phyloP scores from a whole-genome alignment of 441 rosid genomes.

The Lagerstroemia fauriei region DNA sequence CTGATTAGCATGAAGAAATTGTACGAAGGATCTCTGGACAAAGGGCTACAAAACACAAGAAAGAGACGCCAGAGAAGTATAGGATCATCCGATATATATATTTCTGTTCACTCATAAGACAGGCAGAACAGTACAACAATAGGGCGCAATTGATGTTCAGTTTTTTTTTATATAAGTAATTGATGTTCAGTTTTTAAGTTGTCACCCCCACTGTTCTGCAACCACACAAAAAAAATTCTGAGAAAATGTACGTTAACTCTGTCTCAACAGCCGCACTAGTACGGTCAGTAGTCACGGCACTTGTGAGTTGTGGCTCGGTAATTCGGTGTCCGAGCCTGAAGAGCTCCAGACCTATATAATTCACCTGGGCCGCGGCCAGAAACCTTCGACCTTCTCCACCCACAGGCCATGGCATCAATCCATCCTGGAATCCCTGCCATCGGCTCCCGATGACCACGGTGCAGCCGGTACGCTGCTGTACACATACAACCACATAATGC shows the following conservation, averaged over 20 bases:
- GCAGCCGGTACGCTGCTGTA: slow-evolving; percentile 33
- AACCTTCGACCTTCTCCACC: slow-evolving; percentile 36
- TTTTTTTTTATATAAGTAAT: no score
- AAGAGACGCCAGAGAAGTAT: background rate
- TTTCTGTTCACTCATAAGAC: no score
- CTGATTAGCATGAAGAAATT: background rate
- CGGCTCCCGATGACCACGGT: slow-evolving; percentile 18
- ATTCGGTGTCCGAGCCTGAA: background rate
- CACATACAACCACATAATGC: slow-evolving; percentile 37
- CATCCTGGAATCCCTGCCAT: slow-evolving; percentile 14
- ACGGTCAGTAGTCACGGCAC: no score
- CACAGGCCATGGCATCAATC: slow-evolving; percentile 42
- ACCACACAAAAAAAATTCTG: background rate
- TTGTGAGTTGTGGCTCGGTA: no score
- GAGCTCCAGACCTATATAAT: slow-evolving; percentile 41
- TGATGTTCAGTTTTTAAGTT: no score
- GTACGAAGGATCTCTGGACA: background rate
- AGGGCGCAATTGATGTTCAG: no score
- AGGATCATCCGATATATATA: background rate
- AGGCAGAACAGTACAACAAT: no score
- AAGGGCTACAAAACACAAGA: no score
- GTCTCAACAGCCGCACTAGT: no score
- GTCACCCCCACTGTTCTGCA: background rate
- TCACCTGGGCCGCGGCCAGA: slow-evolving; percentile 47
- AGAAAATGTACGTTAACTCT: no score